Evolutionary conservation across 2,329 filamentous ascomycete species (phyloP).

Genomic region (Neofusicoccum laricinum): DNA sequence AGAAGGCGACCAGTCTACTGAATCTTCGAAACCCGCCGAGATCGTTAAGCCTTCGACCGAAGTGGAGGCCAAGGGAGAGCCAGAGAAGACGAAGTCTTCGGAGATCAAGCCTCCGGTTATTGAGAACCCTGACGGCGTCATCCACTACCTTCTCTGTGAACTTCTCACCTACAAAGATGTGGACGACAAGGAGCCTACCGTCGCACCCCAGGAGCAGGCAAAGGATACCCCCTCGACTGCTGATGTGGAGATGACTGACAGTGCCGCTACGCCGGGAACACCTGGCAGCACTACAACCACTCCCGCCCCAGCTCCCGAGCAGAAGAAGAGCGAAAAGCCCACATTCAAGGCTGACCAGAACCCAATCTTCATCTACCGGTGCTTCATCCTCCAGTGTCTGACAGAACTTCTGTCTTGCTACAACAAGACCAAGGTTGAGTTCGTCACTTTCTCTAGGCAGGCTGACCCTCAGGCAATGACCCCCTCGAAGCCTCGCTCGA

Average conservation of each 20-base stretch:
- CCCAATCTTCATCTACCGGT: conserved; percentile 93
- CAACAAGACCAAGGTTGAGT: conserved; percentile 93
- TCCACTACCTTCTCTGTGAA: conserved; percentile 92
- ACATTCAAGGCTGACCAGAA: conserved; percentile 90
- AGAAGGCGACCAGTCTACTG: conserved; percentile 34
- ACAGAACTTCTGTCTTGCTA: conserved; percentile 89
- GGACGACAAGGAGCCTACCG: conserved; percentile 70
- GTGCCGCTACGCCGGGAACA: conserved; percentile 18
- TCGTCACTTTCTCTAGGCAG: conserved; percentile 97
- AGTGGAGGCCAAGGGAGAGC: conserved; percentile 52
- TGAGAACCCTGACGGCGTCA: conserved; percentile 89
- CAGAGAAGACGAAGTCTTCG: conserved; percentile 61
- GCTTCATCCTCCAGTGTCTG: conserved; percentile 89
- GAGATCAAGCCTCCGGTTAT: conserved; percentile 81
- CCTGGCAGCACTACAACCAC: conserved; percentile 20
- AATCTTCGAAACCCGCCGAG: conserved; percentile 5
- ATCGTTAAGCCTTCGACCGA: conserved; percentile 33
- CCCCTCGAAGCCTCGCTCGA: conserved; percentile 89
- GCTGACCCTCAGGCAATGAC: conserved; percentile 79
- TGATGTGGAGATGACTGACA: conserved; percentile 52
- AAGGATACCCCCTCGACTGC: conserved; percentile 25
- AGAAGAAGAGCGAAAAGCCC: conserved; percentile 64
- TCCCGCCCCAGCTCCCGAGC: conserved; percentile 38
- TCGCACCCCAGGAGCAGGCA: conserved; percentile 43
- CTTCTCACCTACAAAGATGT: conserved; percentile 89